phyloP scores from a whole-genome alignment of 495 filamentous ascomycete species.

The Lasiosphaeria ovina region DNA sequence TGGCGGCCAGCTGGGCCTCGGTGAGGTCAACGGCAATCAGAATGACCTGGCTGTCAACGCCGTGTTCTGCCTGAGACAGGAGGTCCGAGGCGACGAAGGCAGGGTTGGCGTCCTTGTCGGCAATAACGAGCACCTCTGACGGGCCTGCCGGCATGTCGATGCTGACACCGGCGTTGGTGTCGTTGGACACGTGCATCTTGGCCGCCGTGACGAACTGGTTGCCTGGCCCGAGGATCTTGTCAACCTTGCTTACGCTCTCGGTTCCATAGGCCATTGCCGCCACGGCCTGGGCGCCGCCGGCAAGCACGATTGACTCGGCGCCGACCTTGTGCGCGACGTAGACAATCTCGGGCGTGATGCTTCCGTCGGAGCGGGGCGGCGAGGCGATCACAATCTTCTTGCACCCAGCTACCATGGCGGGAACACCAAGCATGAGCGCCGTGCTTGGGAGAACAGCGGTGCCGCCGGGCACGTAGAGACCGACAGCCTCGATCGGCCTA shows the following conservation, averaged over 20 bases:
- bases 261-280: conserved; percentile 85
- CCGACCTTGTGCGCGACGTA: conserved; percentile 98
- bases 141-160: conserved; percentile 99
- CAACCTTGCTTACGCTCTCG: conserved; percentile 84
- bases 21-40: conserved; percentile 80
- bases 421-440: conserved; percentile 95
- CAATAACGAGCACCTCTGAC: conserved; percentile 92
- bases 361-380: conserved; percentile 85
- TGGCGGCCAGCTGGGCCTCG: conserved; percentile 67
- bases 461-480: conserved; percentile 91
- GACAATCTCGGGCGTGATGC: conserved; percentile 92
- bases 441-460: conserved; percentile 95
- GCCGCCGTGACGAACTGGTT: conserved; percentile 99
- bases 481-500: conserved; percentile 88
- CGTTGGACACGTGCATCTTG: conserved; percentile 96
- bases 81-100: conserved; percentile 95
- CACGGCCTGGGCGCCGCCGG: conserved; percentile 94
- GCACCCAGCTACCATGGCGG: conserved; percentile 97
- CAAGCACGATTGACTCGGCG: conserved; percentile 90
- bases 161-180: conserved; percentile 88
- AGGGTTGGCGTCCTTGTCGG: conserved; percentile 86
- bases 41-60: conserved; percentile 91
- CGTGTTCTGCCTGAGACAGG: conserved; percentile 93
- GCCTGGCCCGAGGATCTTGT: conserved; percentile 97
- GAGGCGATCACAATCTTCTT: conserved; percentile 90